Conservation (phyloP, 2,329 filamentous ascomycete species). For the Penicillium rolfsii region DNA sequence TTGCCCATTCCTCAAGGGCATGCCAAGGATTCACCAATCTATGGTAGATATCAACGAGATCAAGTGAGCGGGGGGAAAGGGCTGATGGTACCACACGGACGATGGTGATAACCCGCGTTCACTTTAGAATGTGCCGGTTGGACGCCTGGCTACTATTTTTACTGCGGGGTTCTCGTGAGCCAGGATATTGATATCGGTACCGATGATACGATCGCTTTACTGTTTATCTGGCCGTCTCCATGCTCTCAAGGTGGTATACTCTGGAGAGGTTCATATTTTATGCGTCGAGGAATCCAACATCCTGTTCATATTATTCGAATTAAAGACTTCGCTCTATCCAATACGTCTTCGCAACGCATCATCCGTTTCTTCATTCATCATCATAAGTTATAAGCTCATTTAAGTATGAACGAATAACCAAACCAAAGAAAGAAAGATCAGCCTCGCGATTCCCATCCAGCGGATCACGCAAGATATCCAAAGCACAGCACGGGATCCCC, state of each 20-base stretch:
- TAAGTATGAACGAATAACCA: conserved; percentile 14
- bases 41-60: neutral
- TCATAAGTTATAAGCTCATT: conserved; percentile 18
- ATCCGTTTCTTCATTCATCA: conserved; percentile 18
- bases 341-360: conserved; percentile 18
- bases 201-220: neutral
- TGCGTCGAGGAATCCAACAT: conserved; percentile 8
- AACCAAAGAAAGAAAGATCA: neutral
- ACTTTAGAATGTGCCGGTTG: too few species aligned
- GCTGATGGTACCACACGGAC: neutral
- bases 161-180: too few species aligned
- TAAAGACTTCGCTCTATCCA: conserved; percentile 14
- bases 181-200: neutral
- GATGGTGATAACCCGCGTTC: neutral
- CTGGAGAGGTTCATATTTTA: neutral
- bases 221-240: neutral
- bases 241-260: neutral
- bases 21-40: neutral
- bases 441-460: conserved; percentile 30
- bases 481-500: conserved; percentile 5
- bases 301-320: conserved; percentile 19
- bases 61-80: neutral
- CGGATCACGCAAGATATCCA: conserved; percentile 22
- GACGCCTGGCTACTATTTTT: too few species aligned
- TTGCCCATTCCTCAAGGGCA: neutral